Conservation (phyloP, 2,329 filamentous ascomycete genomes). For the Pezicula rhizophila region DNA sequence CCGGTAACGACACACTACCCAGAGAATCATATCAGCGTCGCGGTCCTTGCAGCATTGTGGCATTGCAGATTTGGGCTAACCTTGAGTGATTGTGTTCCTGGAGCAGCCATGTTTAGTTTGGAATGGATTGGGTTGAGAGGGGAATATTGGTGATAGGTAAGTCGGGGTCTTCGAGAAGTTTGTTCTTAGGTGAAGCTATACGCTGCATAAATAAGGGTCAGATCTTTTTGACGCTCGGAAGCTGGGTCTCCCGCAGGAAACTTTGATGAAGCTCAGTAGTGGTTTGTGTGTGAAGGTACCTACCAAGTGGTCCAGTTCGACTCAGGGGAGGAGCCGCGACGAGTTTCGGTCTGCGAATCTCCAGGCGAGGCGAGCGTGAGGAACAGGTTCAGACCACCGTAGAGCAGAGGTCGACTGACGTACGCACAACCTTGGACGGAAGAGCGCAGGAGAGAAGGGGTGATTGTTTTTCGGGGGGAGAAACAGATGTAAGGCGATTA, state of each 20-base stretch:
- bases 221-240: slow-evolving; percentile 23
- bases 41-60: slow-evolving; percentile 4
- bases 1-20: slow-evolving; percentile 92
- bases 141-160: slow-evolving; percentile 6
- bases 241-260: slow-evolving; percentile 15
- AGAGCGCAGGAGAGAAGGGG: too few species aligned
- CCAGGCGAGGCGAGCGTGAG: too few species aligned
- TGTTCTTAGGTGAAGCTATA: slow-evolving; percentile 4
- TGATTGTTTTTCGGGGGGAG: too few species aligned
- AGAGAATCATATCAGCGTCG: slow-evolving; percentile 18
- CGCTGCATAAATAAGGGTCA: slow-evolving; percentile 18
- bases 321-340: too few species aligned
- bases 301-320: too few species aligned
- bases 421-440: too few species aligned
- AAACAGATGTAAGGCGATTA: too few species aligned
- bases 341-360: too few species aligned
- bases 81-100: slow-evolving; percentile 85
- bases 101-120: slow-evolving; percentile 55
- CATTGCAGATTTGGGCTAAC: slow-evolving; percentile 39
- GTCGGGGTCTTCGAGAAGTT: slow-evolving; percentile 12
- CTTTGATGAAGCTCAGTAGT: background rate
- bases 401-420: too few species aligned
- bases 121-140: slow-evolving; percentile 6
- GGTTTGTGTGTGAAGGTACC: background rate
- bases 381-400: too few species aligned